Evolutionary conservation across 75 land plant genomes (phyloP).

Genomic region (Adiantum capillusveneris): DNA sequence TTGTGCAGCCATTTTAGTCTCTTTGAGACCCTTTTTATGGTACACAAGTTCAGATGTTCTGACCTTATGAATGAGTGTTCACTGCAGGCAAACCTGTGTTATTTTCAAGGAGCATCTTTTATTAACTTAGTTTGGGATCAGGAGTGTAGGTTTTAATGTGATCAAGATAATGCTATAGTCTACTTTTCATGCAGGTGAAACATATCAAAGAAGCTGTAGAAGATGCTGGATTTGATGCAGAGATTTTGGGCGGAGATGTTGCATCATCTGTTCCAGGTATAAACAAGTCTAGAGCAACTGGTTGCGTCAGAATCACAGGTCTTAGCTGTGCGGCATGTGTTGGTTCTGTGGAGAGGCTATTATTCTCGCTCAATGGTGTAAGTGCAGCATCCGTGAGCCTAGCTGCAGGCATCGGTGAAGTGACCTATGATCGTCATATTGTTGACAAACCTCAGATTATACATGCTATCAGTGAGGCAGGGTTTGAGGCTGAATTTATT

Average conservation of each 20-base stretch:
- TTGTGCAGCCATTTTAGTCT: too few relatives aligned
- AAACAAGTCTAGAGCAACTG: conserved; percentile 37
- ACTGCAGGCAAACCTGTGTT: too few relatives aligned
- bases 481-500: conserved; percentile 79
- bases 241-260: conserved; percentile 50
- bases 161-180: too few relatives aligned
- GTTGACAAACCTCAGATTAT: conserved; percentile 63
- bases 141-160: too few relatives aligned
- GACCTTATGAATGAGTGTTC: too few relatives aligned
- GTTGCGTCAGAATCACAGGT: conserved; percentile 79
- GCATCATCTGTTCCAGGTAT: neutral
- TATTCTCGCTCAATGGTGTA: conserved; percentile 70
- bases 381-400: conserved; percentile 74
- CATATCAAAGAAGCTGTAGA: conserved; percentile 88
- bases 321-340: conserved; percentile 99
- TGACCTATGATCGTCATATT: conserved; percentile 64
- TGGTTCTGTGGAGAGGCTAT: conserved; percentile 80
- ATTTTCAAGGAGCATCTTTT: too few relatives aligned
- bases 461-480: conserved; percentile 88
- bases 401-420: conserved; percentile 82
- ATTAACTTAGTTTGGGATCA: too few relatives aligned
- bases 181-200: conserved; percentile 75
- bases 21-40: too few relatives aligned
- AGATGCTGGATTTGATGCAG: conserved; percentile 96
- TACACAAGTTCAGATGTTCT: too few relatives aligned